phyloP scores from a whole-genome alignment of 2,329 filamentous ascomycete genomes.

The Ophiostoma pallidulum region DNA sequence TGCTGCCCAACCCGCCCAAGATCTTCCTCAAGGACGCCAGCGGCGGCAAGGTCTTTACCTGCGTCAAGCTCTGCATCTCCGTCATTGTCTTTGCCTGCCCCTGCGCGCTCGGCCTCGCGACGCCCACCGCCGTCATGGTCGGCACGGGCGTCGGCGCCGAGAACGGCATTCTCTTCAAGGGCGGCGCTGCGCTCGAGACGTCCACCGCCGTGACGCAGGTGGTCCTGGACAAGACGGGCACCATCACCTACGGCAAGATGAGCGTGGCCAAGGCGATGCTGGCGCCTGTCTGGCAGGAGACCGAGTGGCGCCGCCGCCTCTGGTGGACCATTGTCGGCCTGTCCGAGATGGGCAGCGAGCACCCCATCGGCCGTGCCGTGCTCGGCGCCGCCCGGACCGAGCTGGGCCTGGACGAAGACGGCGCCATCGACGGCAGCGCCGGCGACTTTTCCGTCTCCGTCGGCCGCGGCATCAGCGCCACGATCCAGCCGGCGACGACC shows the following conservation, averaged over 20 bases:
- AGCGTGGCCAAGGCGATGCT: conserved; percentile 67
- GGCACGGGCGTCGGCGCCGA: conserved; percentile 95
- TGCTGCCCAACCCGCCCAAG: conserved; percentile 71
- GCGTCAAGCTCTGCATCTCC: conserved; percentile 92
- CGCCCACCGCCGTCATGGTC: conserved; percentile 97
- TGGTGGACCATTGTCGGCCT: conserved; percentile 97
- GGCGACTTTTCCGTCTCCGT: conserved; percentile 77
- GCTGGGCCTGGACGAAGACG: conserved; percentile 62
- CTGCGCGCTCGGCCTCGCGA: conserved; percentile 90
- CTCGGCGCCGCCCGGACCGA: conserved; percentile 64
- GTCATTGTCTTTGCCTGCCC: conserved; percentile 98
- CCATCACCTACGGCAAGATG: conserved; percentile 91
- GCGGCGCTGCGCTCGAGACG: conserved; percentile 80
- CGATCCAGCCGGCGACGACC: conserved; percentile 64
- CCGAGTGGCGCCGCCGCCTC: conserved; percentile 57
- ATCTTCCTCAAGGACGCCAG: conserved; percentile 75
- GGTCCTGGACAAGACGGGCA: conserved; percentile 93
- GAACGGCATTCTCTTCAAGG: conserved; percentile 95
- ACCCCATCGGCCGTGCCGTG: conserved; percentile 89
- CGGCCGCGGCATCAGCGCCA: conserved; percentile 74
- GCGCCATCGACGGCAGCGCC: conserved; percentile 69
- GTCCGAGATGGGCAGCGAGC: conserved; percentile 92
- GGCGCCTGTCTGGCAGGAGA: conserved; percentile 58
- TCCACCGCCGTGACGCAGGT: conserved; percentile 85
- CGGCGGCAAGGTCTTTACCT: conserved; percentile 92